Percentiles rank a stretch among this genome's conserved stretches.
These are phyloP conservation scores for Telfairia occidentalis DNA, from an alignment of 331 rosid genomes.

Conservation along the genomic window DNA sequence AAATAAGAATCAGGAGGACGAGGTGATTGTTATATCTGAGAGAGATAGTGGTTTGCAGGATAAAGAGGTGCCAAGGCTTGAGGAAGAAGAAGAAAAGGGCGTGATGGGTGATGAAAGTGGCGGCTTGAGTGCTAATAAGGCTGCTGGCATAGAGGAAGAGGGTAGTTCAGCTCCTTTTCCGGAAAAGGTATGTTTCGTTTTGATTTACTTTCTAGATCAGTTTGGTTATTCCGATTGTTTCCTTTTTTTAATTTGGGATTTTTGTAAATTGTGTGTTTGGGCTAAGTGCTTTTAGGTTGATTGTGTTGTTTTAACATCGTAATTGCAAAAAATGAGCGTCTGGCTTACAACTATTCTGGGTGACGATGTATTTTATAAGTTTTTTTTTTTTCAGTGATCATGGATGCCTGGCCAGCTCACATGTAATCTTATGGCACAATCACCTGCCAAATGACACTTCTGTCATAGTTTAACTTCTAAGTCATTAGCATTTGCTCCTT, in stretches of 20 bases:
- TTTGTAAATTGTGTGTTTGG: neutral
- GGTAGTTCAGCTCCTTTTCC: slow-evolving; percentile 80
- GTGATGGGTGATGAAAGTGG: slow-evolving; percentile 83
- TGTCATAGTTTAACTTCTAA: neutral
- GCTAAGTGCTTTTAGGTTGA: neutral
- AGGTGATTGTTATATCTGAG: slow-evolving; percentile 53
- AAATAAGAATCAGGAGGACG: slow-evolving; percentile 26
- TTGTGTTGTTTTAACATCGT: neutral
- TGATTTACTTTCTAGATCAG: neutral
- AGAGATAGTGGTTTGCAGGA: slow-evolving; percentile 23
- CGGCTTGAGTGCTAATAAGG: slow-evolving; percentile 83
- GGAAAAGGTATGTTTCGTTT: slow-evolving; percentile 44
- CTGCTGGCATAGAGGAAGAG: slow-evolving; percentile 67
- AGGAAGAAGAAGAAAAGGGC: slow-evolving; percentile 23
- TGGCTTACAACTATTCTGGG: neutral
- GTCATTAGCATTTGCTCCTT: neutral
- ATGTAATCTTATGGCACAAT: neutral
- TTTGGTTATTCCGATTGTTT: neutral
- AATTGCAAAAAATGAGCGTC: neutral
- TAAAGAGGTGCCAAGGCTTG: slow-evolving; percentile 4
- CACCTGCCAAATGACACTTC: neutral
- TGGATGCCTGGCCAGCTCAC: neutral
- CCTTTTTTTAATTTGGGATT: neutral
- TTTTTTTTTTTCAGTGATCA: neutral
- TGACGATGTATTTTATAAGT: neutral